Base-by-base conservation (phyloP, 176 grass and related monocot genomes). In the Carex pumila region DNA sequence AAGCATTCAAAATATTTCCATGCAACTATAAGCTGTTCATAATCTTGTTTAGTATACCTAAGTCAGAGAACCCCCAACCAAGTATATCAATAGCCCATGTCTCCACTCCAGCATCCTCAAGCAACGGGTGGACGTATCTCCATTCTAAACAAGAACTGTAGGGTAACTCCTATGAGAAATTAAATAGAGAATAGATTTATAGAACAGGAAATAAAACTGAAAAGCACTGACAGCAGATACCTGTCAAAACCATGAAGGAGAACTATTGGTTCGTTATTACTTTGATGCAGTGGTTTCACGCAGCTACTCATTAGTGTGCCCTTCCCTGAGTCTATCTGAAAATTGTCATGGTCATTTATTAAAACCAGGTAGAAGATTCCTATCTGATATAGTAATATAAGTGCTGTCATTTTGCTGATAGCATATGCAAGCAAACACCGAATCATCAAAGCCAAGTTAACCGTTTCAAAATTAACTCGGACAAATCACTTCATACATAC, bases 101-200 rank as follows among this genome's bases (percentile, higher is more conserved):
- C 83, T 98, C 93, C 32, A 91, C 12, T 85, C 93, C 96, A 85
- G 96, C 96, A 72, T 87, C 89, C 85, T 95, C 96, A 80, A 98
- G 88, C 81, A 98, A 90, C 0, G 96, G 96, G 61, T 92, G 91
- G 59, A 88, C 76, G 71, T 92, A 98, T 85, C 93, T 95, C 96
- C 96, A 98, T 88, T 98, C 96, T 92, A 98, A 84, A 93, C 91
- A 93, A 95, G 96, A 98, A 80, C 93, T 98, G 89, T 85, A 86
- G 29, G 13, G 80, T 60, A 84, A 86, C 64, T 87, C 39, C 78
- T 86, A 74, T 86, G 61, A 88, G 84, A 37, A 52, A 74, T 57
- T 86, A 72, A 72, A 30, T 41, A 15, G 25, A 77, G 53, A 70
- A 68, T 3, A 70, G 65, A 84, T 58, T 14, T 37, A 69, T 58